These are phyloP conservation scores for Cytospora schulzeri DNA, from an alignment of 2,329 filamentous ascomycete species.

Conservation along the genomic window DNA sequence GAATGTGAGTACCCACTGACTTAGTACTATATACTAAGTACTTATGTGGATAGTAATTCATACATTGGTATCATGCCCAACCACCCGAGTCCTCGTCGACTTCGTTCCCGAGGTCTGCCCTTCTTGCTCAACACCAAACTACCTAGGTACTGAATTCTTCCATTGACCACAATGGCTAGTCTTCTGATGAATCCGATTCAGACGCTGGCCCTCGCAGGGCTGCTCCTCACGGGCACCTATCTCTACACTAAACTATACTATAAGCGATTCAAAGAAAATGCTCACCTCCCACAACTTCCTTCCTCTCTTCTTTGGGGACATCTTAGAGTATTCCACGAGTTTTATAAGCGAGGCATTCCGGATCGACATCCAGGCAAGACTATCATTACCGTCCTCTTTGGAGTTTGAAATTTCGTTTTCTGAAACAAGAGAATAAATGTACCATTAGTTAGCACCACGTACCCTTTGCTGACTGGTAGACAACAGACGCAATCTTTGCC, in stretches of 20 bases:
- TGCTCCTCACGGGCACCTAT: not conserved
- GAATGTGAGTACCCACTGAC: too few relatives aligned
- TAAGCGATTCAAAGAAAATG: not conserved
- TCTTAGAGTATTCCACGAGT: not conserved
- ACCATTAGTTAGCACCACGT: not conserved
- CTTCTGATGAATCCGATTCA: not conserved
- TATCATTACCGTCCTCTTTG: too few relatives aligned
- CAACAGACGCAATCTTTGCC: constrained; percentile 31
- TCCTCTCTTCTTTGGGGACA: constrained; percentile 1
- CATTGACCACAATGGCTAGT: not conserved
- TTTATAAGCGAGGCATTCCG: not conserved
- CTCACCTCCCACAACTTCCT: not conserved
- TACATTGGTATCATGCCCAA: too few relatives aligned
- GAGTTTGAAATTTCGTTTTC: too few relatives aligned
- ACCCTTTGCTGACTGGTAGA: not conserved
- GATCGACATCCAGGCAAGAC: not conserved
- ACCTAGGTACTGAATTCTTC: not conserved
- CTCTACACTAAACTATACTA: not conserved
- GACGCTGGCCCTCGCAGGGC: not conserved
- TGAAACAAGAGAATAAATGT: too few relatives aligned
- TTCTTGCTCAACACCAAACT: not conserved
- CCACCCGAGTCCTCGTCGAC: too few relatives aligned
- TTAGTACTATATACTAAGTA: too few relatives aligned
- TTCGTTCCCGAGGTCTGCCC: not conserved
- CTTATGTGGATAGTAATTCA: too few relatives aligned